A percentile compares a stretch with the other conserved stretches of the same genome.
These are phyloP conservation scores for Sapria himalayana DNA, from an alignment of 345 rosid species.

Conservation along the genomic window DNA sequence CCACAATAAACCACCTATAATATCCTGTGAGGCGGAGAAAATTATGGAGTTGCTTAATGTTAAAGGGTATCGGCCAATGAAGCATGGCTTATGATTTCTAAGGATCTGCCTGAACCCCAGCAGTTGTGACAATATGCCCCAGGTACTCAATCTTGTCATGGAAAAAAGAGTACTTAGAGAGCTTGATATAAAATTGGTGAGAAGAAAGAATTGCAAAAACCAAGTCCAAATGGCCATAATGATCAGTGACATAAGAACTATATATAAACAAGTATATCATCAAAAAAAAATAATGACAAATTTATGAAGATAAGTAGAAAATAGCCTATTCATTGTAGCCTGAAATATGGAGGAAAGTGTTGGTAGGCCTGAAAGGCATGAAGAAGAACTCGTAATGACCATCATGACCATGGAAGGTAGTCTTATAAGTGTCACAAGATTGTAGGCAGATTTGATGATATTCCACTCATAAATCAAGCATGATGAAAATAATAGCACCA, in stretches of 20 bases:
- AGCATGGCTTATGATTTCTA: neutral
- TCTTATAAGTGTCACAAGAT: neutral
- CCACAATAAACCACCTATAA: neutral
- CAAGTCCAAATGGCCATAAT: neutral
- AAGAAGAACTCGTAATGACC: neutral
- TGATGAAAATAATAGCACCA: neutral
- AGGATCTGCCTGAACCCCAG: neutral
- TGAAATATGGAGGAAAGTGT: neutral
- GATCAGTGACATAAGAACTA: neutral
- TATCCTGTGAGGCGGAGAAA: slow-evolving; percentile 1
- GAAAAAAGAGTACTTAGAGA: neutral
- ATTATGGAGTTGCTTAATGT: neutral
- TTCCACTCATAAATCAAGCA: neutral
- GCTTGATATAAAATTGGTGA: neutral
- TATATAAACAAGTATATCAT: slow-evolving; percentile 4
- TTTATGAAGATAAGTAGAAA: neutral
- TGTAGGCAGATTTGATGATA: neutral
- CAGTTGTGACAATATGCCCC: neutral
- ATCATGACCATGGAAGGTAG: neutral
- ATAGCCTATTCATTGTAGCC: neutral
- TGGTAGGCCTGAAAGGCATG: neutral
- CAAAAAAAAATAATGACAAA: neutral
- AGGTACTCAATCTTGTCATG: neutral
- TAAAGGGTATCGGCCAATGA: neutral
- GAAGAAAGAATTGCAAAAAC: neutral